These are phyloP conservation scores for Scedosporium apiospermum DNA, from an alignment of 2,329 filamentous ascomycete genomes.

Conservation along the genomic window DNA sequence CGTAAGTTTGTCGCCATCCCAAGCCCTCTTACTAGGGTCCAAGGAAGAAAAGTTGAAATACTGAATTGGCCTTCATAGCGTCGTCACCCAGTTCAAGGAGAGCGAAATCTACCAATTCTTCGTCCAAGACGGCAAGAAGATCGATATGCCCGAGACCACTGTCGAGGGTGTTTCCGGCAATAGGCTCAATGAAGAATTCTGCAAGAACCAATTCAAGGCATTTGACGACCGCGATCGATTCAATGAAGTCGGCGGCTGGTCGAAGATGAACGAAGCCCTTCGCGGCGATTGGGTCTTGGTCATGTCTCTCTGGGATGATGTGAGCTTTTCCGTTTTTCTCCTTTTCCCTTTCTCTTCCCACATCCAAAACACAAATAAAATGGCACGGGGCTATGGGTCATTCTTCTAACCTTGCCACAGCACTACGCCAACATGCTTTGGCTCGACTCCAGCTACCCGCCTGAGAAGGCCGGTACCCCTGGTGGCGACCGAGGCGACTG, in stretches of 20 bases:
- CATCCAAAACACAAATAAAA: background rate
- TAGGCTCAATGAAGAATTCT: constrained; percentile 48
- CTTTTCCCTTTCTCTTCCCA: too few species aligned
- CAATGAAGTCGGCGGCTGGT: constrained; percentile 43
- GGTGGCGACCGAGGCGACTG: constrained; percentile 16
- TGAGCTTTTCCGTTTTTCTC: constrained; percentile 11
- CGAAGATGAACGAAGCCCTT: constrained; percentile 44
- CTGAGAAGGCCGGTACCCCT: constrained; percentile 14
- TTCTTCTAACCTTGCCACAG: constrained; percentile 4
- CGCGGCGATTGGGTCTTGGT: constrained; percentile 53
- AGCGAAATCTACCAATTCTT: constrained; percentile 47
- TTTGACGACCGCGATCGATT: constrained; percentile 44
- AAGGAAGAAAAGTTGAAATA: background rate
- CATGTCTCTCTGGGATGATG: constrained; percentile 45
- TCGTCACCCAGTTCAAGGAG: constrained; percentile 49
- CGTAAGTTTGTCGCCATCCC: constrained; percentile 11
- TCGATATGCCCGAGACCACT: constrained; percentile 30
- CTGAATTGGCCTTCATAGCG: constrained; percentile 19
- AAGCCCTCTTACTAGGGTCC: background rate
- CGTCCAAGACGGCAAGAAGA: constrained; percentile 46
- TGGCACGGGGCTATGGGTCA: too few species aligned
- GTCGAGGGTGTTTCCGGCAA: constrained; percentile 40
- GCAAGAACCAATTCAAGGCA: constrained; percentile 41
- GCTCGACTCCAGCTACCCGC: constrained; percentile 59
- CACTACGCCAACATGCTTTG: constrained; percentile 62